Base-by-base conservation (phyloP, 192 early-diverging fungal genomes). In the Radiomyces spectabilis region DNA sequence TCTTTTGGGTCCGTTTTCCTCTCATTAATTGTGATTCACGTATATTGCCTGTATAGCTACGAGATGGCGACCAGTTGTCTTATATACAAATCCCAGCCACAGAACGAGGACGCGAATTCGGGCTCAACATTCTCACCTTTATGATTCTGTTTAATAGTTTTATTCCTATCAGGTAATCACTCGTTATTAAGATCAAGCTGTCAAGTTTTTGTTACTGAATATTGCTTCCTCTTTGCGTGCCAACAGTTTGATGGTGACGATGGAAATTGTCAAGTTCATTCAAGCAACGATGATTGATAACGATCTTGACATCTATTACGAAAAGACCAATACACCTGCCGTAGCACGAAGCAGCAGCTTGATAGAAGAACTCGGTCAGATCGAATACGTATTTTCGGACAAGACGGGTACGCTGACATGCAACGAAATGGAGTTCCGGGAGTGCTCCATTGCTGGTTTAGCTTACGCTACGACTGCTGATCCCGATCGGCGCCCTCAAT, bases 101-200 rank as follows among this genome's bases (percentile, higher is more conserved):
- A 3, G 50, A 54, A 42, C 37, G 41, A 21, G 26, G 70, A 45
- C 32, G 77, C 45, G 77, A 83, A 61, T 83, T 98, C 67, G 85
- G 87, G 49, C 79, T 74, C 32, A 93, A 91, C 70, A 92, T 98
- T 48, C 67, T 98, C 59, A 98, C 95, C 13, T 98, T 93, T 58
- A 84, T 95, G 66, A 95, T 98, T 72, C 72, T 98, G 47, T 98
- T 90, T 80, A 98, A 98, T 79, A 98, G 94, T 76, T 78, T 98
- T 73, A 98, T 98, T 68, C 95, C 95, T 13, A 88, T 98, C 59
- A 87, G 79, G 81, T 86, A 65, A 40, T 27, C 60, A 65, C 31
- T 39, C 38, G 27, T n/a, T n/a, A n/a, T n/a, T n/a, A n/a, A n/a
- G n/a, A n/a, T n/a, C n/a, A n/a, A n/a, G n/a, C n/a, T n/a, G n/a